Percentiles rank a stretch among this genome's conserved stretches.
Evolutionary conservation across 441 rosid species (phyloP).

Genomic region (Lepidium campestre): DNA sequence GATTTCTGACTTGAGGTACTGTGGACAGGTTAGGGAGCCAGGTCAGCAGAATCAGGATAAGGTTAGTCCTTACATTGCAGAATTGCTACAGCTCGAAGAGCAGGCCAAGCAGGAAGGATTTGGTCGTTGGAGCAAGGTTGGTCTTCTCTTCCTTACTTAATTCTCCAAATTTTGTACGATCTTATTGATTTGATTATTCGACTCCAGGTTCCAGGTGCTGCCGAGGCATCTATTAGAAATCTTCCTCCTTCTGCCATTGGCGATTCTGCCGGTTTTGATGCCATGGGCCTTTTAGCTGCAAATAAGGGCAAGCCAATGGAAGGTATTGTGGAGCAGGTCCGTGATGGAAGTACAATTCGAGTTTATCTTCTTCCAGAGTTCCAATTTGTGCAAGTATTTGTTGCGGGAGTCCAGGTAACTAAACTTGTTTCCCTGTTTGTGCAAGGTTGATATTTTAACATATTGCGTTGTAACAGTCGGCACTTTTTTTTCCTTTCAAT

Average conservation of each 20-base stretch:
- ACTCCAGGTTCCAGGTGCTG: conserved; percentile 68
- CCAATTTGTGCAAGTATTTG: conserved; percentile 91
- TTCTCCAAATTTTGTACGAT: neutral
- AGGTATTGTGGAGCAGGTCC: conserved; percentile 94
- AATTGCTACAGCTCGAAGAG: conserved; percentile 60
- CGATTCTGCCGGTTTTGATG: conserved; percentile 70
- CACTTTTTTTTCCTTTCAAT: neutral
- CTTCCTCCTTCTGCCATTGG: conserved; percentile 97
- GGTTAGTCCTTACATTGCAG: conserved; percentile 82
- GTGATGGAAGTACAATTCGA: conserved; percentile 92
- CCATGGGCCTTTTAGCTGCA: conserved; percentile 70
- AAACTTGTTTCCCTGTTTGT: neutral
- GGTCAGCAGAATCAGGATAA: conserved; percentile 83
- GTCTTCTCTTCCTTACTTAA: conserved; percentile 5
- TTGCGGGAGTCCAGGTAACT: conserved; percentile 93
- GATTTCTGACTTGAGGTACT: conserved; percentile 14
- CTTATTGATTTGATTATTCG: neutral
- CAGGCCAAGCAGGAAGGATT: conserved; percentile 77
- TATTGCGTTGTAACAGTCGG: neutral
- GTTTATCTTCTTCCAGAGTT: conserved; percentile 95
- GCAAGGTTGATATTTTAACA: neutral
- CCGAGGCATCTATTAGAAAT: conserved; percentile 70
- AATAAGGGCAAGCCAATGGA: conserved; percentile 89
- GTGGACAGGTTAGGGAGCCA: conserved; percentile 70
- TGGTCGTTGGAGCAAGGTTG: conserved; percentile 91